Evolutionary conservation across 129 eudicot genomes (phyloP), one percentile per base, ranked within the genome.

Genomic region (Centrapalus pauciflorus): DNA sequence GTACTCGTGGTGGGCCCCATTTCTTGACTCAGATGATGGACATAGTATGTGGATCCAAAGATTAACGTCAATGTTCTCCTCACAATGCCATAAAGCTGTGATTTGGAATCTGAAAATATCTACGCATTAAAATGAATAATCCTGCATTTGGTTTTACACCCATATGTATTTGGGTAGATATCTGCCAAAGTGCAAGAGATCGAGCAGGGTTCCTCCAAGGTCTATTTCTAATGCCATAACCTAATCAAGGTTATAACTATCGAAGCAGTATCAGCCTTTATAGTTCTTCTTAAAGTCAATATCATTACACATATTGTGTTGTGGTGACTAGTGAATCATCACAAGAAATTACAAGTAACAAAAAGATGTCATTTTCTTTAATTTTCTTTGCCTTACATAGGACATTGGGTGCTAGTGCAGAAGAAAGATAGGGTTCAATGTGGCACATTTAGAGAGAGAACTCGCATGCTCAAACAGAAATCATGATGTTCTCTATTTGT

Each of bases 401-500:
- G 49, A 40, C 56, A 27, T 55, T 61, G 21, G 35, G 12, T 73
- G 33, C 55, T 67, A 73, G 69, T 72, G 75, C 59, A 10, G 20
- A 27, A 38, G 55, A 71, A 81, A 80, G 76, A 28, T 24, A 73
- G 37, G 35, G 49, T 46, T 69, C 28, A 35, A 61, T 56, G 58
- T 21, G 41, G 46, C 26, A 38, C 50, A 19, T 9, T 43, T 61
- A 61, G 30, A 32, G 33, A 32, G 17, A 58, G 37, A 12, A 17
- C 26, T 65, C 67, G 91, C 91, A 65, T 85, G 85, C 83, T 67
- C 14, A 49, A 50, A 62, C 57, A 40, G 13, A 48, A 50, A 78
- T 85, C 74, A 85, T 85, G 40, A 0, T 79, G 85, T 82, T 76
- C 67, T 56, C 88, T 78, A 80, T 77, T 81, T 74, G 50, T 25